Percentiles rank a stretch among this genome's conserved stretches.
These are phyloP conservation scores for Fusarium cyanostomum DNA, from an alignment of 2,329 filamentous ascomycete genomes.

Conservation along the genomic window DNA sequence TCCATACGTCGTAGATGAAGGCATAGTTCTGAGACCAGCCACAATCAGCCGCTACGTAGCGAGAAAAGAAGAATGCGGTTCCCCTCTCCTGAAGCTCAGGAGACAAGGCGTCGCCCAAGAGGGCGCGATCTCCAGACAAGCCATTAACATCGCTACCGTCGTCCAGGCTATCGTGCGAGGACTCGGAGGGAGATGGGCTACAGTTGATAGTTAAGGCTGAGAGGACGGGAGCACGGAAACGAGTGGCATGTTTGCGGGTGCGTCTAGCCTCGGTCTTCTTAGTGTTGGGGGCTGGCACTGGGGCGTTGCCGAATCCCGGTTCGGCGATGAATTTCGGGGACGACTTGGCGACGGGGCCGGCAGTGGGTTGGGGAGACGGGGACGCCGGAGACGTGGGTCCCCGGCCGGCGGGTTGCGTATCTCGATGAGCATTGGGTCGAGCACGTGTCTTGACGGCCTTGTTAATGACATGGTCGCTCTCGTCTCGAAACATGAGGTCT, in stretches of 20 bases:
- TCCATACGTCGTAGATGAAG: slow-evolving; percentile 64
- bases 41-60: slow-evolving; percentile 59
- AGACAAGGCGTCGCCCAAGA: slow-evolving; percentile 20
- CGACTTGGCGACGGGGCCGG: slow-evolving; percentile 7
- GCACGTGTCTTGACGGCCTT: slow-evolving; percentile 55
- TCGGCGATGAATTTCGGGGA: slow-evolving; percentile 15
- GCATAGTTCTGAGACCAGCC: slow-evolving; percentile 61
- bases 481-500: slow-evolving; percentile 67
- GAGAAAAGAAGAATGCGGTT: slow-evolving; percentile 61
- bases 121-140: slow-evolving; percentile 30
- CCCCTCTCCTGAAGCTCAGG: slow-evolving; percentile 53
- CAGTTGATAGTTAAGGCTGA: slow-evolving; percentile 37
- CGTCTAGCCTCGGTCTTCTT: slow-evolving; percentile 20
- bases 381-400: slow-evolving; percentile 30
- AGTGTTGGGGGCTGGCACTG: slow-evolving; percentile 6
- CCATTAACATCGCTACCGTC: slow-evolving; percentile 24
- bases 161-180: slow-evolving; percentile 34
- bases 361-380: slow-evolving; percentile 20
- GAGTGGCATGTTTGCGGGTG: slow-evolving; percentile 17
- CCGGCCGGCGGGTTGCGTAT: slow-evolving; percentile 28
- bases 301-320: neutral
- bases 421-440: slow-evolving; percentile 38
- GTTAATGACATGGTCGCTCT: slow-evolving; percentile 64
- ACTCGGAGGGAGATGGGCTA: slow-evolving; percentile 35
- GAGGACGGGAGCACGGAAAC: slow-evolving; percentile 34